Base-by-base conservation (phyloP, 1,139 yeast genomes). In the Pichia sp. region DNA sequence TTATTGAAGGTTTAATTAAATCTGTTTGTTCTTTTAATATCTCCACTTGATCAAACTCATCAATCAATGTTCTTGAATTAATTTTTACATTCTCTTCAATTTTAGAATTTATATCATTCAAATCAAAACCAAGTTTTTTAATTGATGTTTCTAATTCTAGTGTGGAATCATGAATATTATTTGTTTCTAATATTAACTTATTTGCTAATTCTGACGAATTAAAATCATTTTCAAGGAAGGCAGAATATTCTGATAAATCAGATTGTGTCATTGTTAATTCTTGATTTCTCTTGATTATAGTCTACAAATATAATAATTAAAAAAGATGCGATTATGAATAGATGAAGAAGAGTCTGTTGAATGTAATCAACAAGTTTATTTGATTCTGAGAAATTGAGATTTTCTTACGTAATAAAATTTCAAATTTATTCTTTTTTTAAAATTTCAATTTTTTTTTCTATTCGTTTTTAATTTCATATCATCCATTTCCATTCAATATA, bases 71-170 rank as follows among this genome's bases (percentile, higher is more conserved):
- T 35, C 71, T 71, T 49, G 85, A 78, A 58, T 84, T 76, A 7
- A 67, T 67, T 6, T 76, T 69, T 4, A 89, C 66, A 27, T 73
- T 66, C 32, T 65, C 59, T 28, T 72, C 70, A 58, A 85, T 73
- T 39, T 80, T 70, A 47, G 72, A 69, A 46, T 84, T 82, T 37
- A 87, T 73, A 62, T 89, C 96, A 42, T 76, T 78, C 8, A 82
- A 60, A 59, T 87, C 96, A 61, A 84, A 90, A 36, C 73, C 73
- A 26, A 89, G 70, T 54, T 85, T 78, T 57, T 86, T 87, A 30
- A 80, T 71, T 5, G 96, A 80, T 0, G 96, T 85, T 10, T 69
- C 68, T 20, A 87, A 60, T 60, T 90, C 97, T 23, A 89, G 61
- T 42, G 73, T 78, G 7, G 66, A 57, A 43, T 80, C 80, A 41